These are phyloP conservation scores for Aspergillus ochraceus DNA, from an alignment of 2,329 filamentous ascomycete genomes.

Conservation along the genomic window DNA sequence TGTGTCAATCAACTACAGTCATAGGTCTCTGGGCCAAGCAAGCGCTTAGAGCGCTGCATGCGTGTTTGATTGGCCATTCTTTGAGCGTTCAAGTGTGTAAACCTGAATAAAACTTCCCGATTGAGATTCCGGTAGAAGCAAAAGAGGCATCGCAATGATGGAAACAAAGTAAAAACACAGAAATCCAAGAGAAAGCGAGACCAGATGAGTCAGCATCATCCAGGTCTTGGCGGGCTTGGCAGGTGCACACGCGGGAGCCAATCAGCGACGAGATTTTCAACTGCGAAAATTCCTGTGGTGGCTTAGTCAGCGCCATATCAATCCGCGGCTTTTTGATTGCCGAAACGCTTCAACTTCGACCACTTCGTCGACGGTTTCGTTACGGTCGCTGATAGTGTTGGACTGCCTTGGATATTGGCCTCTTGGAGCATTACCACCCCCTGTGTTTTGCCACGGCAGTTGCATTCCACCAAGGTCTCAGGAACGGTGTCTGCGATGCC, in stretches of 20 bases:
- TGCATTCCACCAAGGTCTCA: neutral
- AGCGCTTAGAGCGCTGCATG: too few species aligned
- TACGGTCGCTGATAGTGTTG: neutral
- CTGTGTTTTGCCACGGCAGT: neutral
- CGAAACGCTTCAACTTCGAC: neutral
- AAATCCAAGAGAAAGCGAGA: too few species aligned
- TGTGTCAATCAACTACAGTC: too few species aligned
- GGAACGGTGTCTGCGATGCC: neutral
- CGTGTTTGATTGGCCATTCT: too few species aligned
- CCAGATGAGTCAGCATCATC: neutral
- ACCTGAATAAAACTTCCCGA: too few species aligned
- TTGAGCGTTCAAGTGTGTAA: too few species aligned
- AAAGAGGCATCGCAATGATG: too few species aligned
- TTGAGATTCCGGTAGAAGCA: too few species aligned
- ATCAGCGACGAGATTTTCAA: neutral
- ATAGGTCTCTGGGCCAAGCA: too few species aligned
- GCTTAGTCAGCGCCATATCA: neutral
- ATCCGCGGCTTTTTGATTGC: neutral
- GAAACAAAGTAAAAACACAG: too few species aligned
- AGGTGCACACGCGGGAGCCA: slow-evolving; percentile 4
- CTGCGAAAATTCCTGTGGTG: neutral
- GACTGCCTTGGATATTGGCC: neutral
- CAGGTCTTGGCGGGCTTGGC: too few species aligned
- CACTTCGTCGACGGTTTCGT: neutral
- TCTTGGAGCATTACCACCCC: neutral